phyloP scores from a whole-genome alignment of 2,329 filamentous ascomycete genomes.

The Microcera coccophila region DNA sequence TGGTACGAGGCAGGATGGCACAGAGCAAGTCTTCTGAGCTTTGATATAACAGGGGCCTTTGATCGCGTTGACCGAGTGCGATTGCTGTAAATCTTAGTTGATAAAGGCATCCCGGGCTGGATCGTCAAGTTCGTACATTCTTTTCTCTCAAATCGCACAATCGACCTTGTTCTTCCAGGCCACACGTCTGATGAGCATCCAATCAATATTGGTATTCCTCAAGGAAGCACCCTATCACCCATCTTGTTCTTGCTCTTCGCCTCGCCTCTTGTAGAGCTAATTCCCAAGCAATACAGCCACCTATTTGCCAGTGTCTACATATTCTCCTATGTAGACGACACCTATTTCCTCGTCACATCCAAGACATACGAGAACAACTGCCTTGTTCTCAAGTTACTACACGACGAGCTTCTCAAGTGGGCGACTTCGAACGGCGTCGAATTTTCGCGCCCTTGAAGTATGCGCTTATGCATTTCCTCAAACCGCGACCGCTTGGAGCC shows the following conservation, averaged over 20 bases:
- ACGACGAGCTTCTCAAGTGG: neutral
- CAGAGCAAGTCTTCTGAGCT: neutral
- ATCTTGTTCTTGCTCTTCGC: constrained; percentile 10
- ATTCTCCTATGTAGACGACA: constrained; percentile 9
- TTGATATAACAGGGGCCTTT: constrained; percentile 11
- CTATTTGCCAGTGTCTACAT: neutral
- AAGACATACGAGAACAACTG: constrained; percentile 6
- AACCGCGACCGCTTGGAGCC: too few relatives aligned
- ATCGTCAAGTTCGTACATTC: constrained; percentile 3
- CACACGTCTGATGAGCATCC: neutral
- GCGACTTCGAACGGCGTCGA: constrained; percentile 1
- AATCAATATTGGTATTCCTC: constrained; percentile 12
- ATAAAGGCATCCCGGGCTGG: constrained; percentile 5
- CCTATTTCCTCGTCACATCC: constrained; percentile 8
- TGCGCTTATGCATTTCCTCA: constrained; percentile 9
- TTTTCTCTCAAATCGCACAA: constrained; percentile 6
- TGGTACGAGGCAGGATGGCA: neutral
- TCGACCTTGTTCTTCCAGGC: constrained; percentile 3
- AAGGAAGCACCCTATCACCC: constrained; percentile 9
- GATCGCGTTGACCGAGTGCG: constrained; percentile 4
- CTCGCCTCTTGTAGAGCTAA: constrained; percentile 2
- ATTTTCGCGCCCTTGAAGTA: constrained; percentile 10
- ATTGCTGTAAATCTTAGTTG: constrained; percentile 3
- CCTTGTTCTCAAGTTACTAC: neutral
- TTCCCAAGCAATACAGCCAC: neutral